phyloP scores from a whole-genome alignment of 768 basidiomycete genomes.

The Xerocomellus amylosporus region DNA sequence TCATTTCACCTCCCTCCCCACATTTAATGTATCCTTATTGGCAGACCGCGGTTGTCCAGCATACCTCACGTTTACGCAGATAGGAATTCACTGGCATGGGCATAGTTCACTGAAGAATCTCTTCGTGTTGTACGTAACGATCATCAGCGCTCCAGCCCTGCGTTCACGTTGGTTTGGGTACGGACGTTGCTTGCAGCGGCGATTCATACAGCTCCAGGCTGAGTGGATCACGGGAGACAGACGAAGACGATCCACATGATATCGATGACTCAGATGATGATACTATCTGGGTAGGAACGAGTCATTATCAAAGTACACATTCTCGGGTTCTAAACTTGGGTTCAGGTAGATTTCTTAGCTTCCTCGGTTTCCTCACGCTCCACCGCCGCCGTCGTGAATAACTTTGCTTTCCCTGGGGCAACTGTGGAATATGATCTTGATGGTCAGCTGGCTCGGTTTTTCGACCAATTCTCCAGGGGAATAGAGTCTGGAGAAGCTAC shows the following conservation, averaged over 20 bases:
- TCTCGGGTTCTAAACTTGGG: neutral
- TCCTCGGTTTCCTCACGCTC: neutral
- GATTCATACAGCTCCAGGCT: conserved; percentile 15
- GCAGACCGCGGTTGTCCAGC: neutral
- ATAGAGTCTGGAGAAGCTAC: neutral
- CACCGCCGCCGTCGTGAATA: neutral
- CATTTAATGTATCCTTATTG: neutral
- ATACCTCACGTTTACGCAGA: neutral
- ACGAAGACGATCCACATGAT: neutral
- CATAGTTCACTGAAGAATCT: conserved; percentile 1
- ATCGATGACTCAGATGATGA: conserved; percentile 1
- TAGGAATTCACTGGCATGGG: conserved; percentile 2
- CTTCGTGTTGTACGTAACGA: conserved; percentile 8
- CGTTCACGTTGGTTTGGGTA: neutral
- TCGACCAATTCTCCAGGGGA: neutral
- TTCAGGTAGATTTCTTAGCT: conserved; percentile 8
- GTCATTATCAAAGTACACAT: neutral
- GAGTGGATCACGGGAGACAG: neutral
- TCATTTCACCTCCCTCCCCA: neutral
- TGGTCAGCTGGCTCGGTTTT: conserved; percentile 4
- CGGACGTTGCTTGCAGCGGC: neutral
- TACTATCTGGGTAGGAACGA: conserved; percentile 7
- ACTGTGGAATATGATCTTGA: conserved; percentile 7
- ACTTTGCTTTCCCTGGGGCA: conserved; percentile 12
- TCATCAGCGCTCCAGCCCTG: neutral